Conservation (phyloP, 768 basidiomycete species). For the Mycena belliarum region DNA sequence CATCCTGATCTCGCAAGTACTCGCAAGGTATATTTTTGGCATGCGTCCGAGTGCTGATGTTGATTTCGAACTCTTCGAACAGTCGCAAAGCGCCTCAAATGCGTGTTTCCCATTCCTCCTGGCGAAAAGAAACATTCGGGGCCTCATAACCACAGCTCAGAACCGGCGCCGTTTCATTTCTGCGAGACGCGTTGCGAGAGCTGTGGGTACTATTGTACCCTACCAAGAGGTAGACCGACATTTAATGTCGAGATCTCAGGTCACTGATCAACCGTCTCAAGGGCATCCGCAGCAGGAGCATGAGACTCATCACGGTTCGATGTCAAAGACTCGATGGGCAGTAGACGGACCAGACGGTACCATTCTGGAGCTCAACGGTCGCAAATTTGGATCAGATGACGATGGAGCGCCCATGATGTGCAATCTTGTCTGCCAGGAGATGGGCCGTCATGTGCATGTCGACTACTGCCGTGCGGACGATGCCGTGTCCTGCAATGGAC, state of each 20-base stretch:
- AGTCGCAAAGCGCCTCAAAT: conserved; percentile 55
- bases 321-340: conserved; percentile 59
- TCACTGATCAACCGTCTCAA: no score
- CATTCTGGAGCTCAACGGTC: conserved; percentile 53
- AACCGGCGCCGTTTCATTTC: conserved; percentile 49
- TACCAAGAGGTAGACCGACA: conserved; percentile 57
- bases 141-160: conserved; percentile 48
- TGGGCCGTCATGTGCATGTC: conserved; percentile 60
- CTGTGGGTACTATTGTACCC: conserved; percentile 60
- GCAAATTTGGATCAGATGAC: conserved; percentile 52
- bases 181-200: conserved; percentile 55
- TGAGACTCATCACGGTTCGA: conserved; percentile 64
- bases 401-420: conserved; percentile 68
- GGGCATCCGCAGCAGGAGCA: conserved; percentile 63
- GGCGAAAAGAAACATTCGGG: conserved; percentile 46
- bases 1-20: conserved; percentile 38
- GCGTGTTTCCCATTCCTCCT: conserved; percentile 46
- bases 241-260: no score
- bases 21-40: conserved; percentile 44
- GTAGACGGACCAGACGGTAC: conserved; percentile 53
- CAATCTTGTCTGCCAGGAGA: conserved; percentile 51
- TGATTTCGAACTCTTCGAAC: not conserved
- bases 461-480: conserved; percentile 52
- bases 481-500: conserved; percentile 38
- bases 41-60: not conserved